Conservation (phyloP, 2,329 filamentous ascomycete species). For the Penicillium paneum region DNA sequence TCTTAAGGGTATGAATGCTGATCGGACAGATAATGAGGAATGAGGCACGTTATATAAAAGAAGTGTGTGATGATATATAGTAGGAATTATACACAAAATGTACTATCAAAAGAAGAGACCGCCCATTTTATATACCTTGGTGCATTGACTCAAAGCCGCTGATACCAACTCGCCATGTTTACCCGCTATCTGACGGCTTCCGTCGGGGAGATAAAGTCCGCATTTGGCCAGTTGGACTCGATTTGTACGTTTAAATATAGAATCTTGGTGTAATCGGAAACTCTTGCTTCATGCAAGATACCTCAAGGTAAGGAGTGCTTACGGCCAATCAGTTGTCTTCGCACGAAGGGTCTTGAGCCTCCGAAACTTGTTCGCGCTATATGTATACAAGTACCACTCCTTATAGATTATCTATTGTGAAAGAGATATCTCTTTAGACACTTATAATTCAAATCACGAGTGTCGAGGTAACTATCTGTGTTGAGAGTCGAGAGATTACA, state of each 20-base stretch:
- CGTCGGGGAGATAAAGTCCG: slow-evolving; percentile 3
- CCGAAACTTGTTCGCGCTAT: neutral
- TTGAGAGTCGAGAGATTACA: neutral
- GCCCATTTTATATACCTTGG: neutral
- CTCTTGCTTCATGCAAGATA: no score
- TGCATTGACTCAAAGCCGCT: neutral
- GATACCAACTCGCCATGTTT: slow-evolving; percentile 10
- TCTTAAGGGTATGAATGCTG: neutral
- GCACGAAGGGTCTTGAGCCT: neutral
- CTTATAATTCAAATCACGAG: no score
- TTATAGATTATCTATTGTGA: neutral
- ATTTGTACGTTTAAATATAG: no score
- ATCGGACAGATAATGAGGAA: neutral
- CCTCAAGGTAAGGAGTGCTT: no score
- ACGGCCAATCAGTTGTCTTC: no score
- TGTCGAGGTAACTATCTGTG: no score
- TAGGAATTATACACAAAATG: neutral
- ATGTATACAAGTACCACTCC: neutral
- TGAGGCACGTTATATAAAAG: neutral
- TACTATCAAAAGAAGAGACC: neutral
- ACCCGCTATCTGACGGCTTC: slow-evolving; percentile 13
- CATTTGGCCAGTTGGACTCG: no score
- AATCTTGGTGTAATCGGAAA: no score
- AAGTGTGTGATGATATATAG: neutral
- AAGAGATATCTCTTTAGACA: neutral